Conservation (phyloP, 352 stramenopile species). For the Pythium dissimile region DNA sequence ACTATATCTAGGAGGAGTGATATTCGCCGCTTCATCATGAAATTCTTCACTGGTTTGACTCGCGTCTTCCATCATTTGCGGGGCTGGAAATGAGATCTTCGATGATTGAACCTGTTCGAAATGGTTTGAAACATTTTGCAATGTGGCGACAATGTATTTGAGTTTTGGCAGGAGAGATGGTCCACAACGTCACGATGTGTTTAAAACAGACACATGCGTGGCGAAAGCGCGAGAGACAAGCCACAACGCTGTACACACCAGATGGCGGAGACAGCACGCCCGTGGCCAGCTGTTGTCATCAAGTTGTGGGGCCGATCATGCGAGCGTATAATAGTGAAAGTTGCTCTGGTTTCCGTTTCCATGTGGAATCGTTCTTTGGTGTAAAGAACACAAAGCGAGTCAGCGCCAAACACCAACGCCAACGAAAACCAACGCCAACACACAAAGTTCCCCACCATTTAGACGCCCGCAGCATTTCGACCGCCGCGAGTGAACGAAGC, state of each 20-base stretch:
- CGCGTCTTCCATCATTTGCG: background rate
- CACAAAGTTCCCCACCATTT: too few relatives aligned
- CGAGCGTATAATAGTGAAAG: too few relatives aligned
- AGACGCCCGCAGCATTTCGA: too few relatives aligned
- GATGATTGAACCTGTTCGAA: background rate
- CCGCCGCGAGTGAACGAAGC: background rate
- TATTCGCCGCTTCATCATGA: too few relatives aligned
- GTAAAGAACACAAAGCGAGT: background rate
- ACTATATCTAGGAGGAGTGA: too few relatives aligned
- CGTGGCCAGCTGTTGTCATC: constrained; percentile 16
- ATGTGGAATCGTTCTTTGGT: constrained; percentile 7
- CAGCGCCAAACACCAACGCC: constrained; percentile 5
- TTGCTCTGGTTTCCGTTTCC: constrained; percentile 3
- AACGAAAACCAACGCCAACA: constrained; percentile 3
- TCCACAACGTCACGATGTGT: background rate
- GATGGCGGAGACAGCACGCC: constrained; percentile 1
- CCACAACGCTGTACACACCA: background rate
- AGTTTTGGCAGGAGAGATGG: background rate
- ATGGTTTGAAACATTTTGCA: background rate
- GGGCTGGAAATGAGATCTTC: constrained; percentile 12
- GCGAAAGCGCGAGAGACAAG: constrained; percentile 1
- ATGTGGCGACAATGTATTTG: background rate
- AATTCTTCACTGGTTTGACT: background rate
- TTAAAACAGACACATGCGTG: background rate
- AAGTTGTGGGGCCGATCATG: constrained; percentile 9